A percentile compares a stretch with the other conserved stretches of the same genome.
These are phyloP conservation scores for Colletotrichum noveboracense DNA, from an alignment of 2,329 filamentous ascomycete species.

Conservation along the genomic window DNA sequence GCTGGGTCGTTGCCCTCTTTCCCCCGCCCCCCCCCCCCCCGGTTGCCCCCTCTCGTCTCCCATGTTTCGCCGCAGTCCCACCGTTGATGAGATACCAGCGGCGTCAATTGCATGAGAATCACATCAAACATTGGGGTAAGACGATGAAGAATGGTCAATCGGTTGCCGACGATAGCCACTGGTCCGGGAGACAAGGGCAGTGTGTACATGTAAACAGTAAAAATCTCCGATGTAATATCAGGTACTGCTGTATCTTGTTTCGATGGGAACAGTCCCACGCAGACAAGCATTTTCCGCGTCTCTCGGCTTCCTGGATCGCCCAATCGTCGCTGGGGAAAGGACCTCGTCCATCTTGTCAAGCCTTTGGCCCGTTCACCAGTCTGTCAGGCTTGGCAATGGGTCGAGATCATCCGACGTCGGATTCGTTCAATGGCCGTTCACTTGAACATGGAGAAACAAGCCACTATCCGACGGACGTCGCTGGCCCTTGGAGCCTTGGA, in stretches of 20 bases:
- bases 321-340: neutral
- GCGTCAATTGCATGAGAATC: neutral
- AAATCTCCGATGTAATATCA: neutral
- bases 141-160: neutral
- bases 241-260: neutral
- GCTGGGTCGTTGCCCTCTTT: no score
- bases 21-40: no score
- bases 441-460: neutral
- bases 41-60: neutral
- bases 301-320: neutral
- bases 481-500: neutral
- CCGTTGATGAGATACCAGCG: neutral
- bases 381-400: neutral
- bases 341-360: neutral
- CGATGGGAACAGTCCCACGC: neutral
- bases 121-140: slow-evolving; percentile 20
- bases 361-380: neutral
- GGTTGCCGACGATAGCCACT: slow-evolving; percentile 8
- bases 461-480: neutral
- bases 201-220: neutral
- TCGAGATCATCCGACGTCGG: slow-evolving; percentile 11
- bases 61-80: neutral
- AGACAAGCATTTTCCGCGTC: neutral
- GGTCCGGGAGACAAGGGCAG: neutral
- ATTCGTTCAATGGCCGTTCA: neutral